phyloP scores from a whole-genome alignment of 2,329 filamentous ascomycete species.

The Phialocephala subalpina region DNA sequence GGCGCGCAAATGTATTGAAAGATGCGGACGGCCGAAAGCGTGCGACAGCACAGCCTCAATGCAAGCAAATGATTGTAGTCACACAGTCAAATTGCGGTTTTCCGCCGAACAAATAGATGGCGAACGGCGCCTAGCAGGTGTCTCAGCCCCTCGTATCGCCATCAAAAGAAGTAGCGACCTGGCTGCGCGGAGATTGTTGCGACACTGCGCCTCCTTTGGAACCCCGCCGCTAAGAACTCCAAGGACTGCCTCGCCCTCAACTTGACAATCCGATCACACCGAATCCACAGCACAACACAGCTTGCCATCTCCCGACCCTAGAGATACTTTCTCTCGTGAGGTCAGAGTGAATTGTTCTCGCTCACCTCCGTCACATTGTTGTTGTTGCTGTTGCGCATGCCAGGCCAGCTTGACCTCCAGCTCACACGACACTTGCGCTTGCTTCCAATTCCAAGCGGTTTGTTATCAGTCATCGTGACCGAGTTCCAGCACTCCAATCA shows the following conservation, averaged over 20 bases:
- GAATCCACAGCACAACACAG: not conserved
- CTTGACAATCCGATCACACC: not conserved
- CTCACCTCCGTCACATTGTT: not conserved
- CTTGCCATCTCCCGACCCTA: not conserved
- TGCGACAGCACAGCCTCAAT: not conserved
- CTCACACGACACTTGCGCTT: not conserved
- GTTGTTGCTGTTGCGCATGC: not conserved
- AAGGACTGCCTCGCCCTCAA: not conserved
- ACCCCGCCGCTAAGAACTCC: too few species aligned
- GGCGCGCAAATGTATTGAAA: too few species aligned
- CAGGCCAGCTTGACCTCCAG: not conserved
- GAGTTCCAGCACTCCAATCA: not conserved
- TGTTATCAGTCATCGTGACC: slow-evolving; percentile 7
- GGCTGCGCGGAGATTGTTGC: not conserved
- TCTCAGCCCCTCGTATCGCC: not conserved
- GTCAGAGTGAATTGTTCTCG: not conserved
- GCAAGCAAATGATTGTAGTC: not conserved
- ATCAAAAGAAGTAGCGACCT: not conserved
- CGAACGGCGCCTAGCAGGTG: too few species aligned
- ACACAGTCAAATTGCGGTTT: not conserved
- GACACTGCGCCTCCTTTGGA: not conserved
- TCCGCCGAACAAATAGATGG: too few species aligned
- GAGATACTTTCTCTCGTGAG: not conserved
- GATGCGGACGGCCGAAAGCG: not conserved
- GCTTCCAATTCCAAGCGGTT: not conserved